Percentiles rank a stretch among this genome's conserved stretches.
Conservation (phyloP, 2,329 filamentous ascomycete genomes). For the Leptodontidium sp. region DNA sequence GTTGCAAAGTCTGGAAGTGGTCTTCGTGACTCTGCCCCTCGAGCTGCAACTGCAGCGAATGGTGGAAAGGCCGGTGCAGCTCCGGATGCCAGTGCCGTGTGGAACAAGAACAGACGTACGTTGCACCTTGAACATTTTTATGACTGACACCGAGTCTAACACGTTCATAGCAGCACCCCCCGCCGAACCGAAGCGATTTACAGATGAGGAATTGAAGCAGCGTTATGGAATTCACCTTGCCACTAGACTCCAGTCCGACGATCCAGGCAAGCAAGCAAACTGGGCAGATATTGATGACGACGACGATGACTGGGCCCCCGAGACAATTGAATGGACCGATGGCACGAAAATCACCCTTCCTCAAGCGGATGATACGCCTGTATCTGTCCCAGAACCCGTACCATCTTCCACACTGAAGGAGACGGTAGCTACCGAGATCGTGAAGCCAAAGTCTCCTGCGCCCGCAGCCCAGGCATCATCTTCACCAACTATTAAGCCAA, state of each 20-base stretch:
- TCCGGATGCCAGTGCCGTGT: conserved; percentile 78
- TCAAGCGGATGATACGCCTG: conserved; percentile 61
- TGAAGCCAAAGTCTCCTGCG: conserved; percentile 45
- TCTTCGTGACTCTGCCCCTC: conserved; percentile 60
- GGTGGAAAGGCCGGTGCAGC: conserved; percentile 66
- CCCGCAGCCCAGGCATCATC: conserved; percentile 43
- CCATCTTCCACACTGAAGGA: conserved; percentile 41
- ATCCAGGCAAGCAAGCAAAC: conserved; percentile 77
- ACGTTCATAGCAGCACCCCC: conserved; percentile 61
- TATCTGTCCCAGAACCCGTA: conserved; percentile 40
- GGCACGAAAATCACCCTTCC: conserved; percentile 83
- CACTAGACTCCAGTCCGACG: conserved; percentile 78
- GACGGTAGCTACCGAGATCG: conserved; percentile 33
- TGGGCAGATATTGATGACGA: conserved; percentile 93
- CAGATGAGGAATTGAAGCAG: conserved; percentile 84
- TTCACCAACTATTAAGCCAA: conserved; percentile 43
- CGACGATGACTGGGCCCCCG: conserved; percentile 86
- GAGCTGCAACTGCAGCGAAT: conserved; percentile 54
- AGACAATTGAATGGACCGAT: conserved; percentile 88
- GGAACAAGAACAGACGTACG: conserved; percentile 89
- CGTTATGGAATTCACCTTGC: conserved; percentile 89
- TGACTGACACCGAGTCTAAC: conserved; percentile 37
- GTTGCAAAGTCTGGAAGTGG: conserved; percentile 77
- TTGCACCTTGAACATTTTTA: conserved; percentile 30
- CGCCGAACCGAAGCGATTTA: conserved; percentile 81